A percentile compares a stretch with the other conserved stretches of the same genome.
Evolutionary conservation across 2,329 filamentous ascomycete species (phyloP).

Genomic region (Leptosphaerulina australis): DNA sequence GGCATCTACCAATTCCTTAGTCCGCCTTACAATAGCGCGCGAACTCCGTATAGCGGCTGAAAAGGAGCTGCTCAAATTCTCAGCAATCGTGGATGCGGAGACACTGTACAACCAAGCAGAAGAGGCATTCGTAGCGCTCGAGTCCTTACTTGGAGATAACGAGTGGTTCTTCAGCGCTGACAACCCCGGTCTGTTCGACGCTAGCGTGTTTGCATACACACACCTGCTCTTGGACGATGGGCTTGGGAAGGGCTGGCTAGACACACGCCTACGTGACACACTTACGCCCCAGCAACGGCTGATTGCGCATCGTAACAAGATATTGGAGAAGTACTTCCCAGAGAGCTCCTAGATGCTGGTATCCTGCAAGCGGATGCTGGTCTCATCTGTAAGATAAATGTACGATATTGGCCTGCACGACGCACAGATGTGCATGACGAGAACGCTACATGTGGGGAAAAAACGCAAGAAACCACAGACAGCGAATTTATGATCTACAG

Average conservation of each 20-base stretch:
- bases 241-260: conserved; percentile 64
- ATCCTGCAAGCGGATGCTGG: not conserved
- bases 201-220: conserved; percentile 87
- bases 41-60: conserved; percentile 76
- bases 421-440: not conserved
- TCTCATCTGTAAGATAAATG: not conserved
- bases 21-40: conserved; percentile 66
- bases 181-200: conserved; percentile 79
- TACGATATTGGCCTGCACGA: conserved; percentile 5
- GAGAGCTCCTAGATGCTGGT: conserved; percentile 8
- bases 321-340: conserved; percentile 59
- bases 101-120: conserved; percentile 65
- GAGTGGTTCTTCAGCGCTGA: conserved; percentile 65
- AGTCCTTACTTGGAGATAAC: conserved; percentile 62
- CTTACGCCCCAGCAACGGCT: conserved; percentile 66
- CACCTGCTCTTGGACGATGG: conserved; percentile 73
- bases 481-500: too few relatives aligned
- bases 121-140: conserved; percentile 67
- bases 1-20: conserved; percentile 64
- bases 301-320: conserved; percentile 66
- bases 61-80: conserved; percentile 71
- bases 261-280: conserved; percentile 63
- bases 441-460: too few relatives aligned
- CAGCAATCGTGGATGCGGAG: conserved; percentile 61
- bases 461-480: too few relatives aligned